Evolutionary conservation across 371 early-diverging fungal genomes (phyloP).

Genomic region (Haplosporangium sp.): DNA sequence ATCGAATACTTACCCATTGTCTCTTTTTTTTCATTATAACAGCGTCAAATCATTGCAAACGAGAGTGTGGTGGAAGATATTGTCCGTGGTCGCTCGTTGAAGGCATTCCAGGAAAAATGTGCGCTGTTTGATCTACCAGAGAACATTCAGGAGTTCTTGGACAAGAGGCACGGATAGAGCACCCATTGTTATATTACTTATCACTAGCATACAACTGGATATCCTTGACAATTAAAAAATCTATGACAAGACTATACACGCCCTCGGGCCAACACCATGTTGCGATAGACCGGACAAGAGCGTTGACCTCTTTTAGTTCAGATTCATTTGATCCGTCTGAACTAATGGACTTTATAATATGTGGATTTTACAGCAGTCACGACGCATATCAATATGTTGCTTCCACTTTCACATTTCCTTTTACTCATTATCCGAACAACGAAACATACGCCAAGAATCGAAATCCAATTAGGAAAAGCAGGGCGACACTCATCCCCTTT

Average conservation of each 20-base stretch:
- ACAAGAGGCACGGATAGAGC: slow-evolving; percentile 53
- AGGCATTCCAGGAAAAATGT: slow-evolving; percentile 77
- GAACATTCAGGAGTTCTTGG: slow-evolving; percentile 60
- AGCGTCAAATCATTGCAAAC: slow-evolving; percentile 79
- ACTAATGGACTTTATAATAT: too few relatives aligned
- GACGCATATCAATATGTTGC: not conserved
- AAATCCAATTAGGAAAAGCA: not conserved
- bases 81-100: slow-evolving; percentile 74
- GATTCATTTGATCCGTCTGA: too few relatives aligned
- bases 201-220: too few relatives aligned
- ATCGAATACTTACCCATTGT: not conserved
- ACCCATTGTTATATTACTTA: too few relatives aligned
- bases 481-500: not conserved
- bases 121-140: slow-evolving; percentile 73
- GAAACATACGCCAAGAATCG: too few relatives aligned
- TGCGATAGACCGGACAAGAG: not conserved
- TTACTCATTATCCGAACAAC: not conserved
- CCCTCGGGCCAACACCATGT: too few relatives aligned
- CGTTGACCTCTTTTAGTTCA: too few relatives aligned
- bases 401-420: not conserved
- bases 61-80: slow-evolving; percentile 80
- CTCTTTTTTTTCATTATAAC: not conserved
- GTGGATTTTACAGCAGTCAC: too few relatives aligned
- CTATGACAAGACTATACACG: too few relatives aligned
- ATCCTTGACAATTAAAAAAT: too few relatives aligned